A percentile compares a stretch with the other conserved stretches of the same genome.
These are phyloP conservation scores for Fusarium beomiforme DNA, from an alignment of 2,329 filamentous ascomycete genomes.

Conservation along the genomic window DNA sequence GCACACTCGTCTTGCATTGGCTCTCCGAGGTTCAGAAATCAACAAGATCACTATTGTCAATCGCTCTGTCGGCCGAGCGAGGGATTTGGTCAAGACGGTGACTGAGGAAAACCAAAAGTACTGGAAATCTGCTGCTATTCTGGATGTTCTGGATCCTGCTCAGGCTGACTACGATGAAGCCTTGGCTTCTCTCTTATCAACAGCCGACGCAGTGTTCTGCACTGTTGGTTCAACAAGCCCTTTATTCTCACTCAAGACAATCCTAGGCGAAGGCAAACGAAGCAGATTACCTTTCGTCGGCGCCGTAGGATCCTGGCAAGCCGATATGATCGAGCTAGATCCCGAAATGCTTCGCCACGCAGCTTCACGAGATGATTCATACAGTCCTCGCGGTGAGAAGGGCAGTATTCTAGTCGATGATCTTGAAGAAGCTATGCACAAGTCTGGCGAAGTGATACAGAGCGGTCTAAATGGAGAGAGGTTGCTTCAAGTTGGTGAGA, in stretches of 20 bases:
- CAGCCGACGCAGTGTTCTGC: constrained; percentile 31
- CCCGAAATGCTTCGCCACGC: constrained; percentile 63
- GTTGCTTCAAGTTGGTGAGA: constrained; percentile 70
- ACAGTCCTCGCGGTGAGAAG: background rate
- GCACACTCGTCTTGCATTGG: constrained; percentile 73
- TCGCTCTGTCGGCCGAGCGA: constrained; percentile 23
- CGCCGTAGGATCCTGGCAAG: constrained; percentile 63
- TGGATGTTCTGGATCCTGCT: constrained; percentile 14
- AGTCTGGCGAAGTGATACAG: constrained; percentile 74
- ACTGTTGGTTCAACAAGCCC: constrained; percentile 33
- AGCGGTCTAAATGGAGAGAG: constrained; percentile 66
- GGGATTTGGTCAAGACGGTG: constrained; percentile 6
- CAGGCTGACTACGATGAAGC: constrained; percentile 1
- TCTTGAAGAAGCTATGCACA: constrained; percentile 67
- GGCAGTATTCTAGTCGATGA: constrained; percentile 60
- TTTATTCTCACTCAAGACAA: constrained; percentile 2
- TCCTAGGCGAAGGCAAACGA: background rate
- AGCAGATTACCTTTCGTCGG: constrained; percentile 52
- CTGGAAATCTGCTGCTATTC: constrained; percentile 21
- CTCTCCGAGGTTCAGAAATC: constrained; percentile 53
- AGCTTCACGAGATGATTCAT: background rate
- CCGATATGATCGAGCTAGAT: constrained; percentile 74
- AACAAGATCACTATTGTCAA: constrained; percentile 45
- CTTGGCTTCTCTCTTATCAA: background rate
- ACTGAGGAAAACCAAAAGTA: constrained; percentile 21